Evolutionary conservation across 495 filamentous ascomycete species (phyloP), one percentile per base, ranked within the genome.

Genomic region (Cetradonia linearis): DNA sequence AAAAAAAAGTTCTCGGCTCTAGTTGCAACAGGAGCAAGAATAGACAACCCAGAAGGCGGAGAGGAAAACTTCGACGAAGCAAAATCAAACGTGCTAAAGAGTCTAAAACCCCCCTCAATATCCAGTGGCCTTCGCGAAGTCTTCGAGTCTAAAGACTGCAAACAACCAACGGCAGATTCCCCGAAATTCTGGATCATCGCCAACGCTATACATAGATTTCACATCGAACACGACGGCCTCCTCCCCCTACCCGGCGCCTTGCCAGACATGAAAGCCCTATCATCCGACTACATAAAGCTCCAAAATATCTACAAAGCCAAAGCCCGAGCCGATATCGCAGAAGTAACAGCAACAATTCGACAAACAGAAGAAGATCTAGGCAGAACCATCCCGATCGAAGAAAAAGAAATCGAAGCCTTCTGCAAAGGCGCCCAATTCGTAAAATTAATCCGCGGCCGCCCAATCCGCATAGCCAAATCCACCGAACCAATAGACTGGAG

Each of bases 51-150:
- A 34, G 91, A 96, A 73, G 91, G 89, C 37, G 88, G 86, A 62
- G 93, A 97, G 70, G 93, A 98, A 76, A 99, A 99, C 70, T 99
- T 87, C 70, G 91, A 96, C 42, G 93, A 99, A 72, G 93, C 93
- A 18, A 83, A 82, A 28, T 84, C 81, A 13, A 91, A 91, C 5
- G 91, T 97, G 2, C 70, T 96, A 60, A 96, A 95, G 72, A 85
- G 85, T 13, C 74, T 97, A 27, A 81, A 83, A 37, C 76, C 78
- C 33, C 82, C 84, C 48, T 81, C 78, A 58, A 71, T 93, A 54
- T 81, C 83, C 59, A 83, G 80, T 50, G 78, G 82, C 11, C 77
- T 92, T 40, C 82, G 80, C 55, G 87, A 91, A 60, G 84, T 98
- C 18, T 89, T 98, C 66, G 77, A 85, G 23, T 83, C 89, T 69